Evolutionary conservation across 441 rosid species (phyloP).

Genomic region (Gossypium trilobum): DNA sequence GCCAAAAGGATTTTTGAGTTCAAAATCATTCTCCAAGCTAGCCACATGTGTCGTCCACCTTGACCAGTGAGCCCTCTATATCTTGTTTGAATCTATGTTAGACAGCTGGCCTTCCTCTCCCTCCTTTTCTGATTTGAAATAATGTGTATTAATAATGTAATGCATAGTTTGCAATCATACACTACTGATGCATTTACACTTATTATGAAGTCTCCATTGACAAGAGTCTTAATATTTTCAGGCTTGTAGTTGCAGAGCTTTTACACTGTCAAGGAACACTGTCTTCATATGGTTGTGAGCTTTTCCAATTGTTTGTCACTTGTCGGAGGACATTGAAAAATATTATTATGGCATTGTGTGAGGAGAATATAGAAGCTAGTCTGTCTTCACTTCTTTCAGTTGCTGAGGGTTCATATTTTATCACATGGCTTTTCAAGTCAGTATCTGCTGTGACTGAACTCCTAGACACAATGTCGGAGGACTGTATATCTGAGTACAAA

Average conservation of each 20-base stretch:
- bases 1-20: conserved; percentile 60
- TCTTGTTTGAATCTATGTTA: neutral
- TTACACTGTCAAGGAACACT: conserved; percentile 29
- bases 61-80: conserved; percentile 52
- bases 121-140: neutral
- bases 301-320: conserved; percentile 50
- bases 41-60: conserved; percentile 51
- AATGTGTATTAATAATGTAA: neutral
- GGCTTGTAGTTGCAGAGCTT: conserved; percentile 39
- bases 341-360: conserved; percentile 39
- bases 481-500: conserved; percentile 23
- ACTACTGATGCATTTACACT: conserved; percentile 15
- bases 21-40: conserved; percentile 48
- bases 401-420: conserved; percentile 37
- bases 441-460: conserved; percentile 36
- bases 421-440: conserved; percentile 72
- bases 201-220: conserved; percentile 11
- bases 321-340: conserved; percentile 69
- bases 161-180: neutral
- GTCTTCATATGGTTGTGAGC: conserved; percentile 27
- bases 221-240: conserved; percentile 25
- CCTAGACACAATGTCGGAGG: conserved; percentile 29
- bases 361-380: conserved; percentile 30
- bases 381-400: conserved; percentile 30
- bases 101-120: neutral